Evolutionary conservation across 768 basidiomycete species (phyloP).

Genomic region (Hypholoma fasciculare): DNA sequence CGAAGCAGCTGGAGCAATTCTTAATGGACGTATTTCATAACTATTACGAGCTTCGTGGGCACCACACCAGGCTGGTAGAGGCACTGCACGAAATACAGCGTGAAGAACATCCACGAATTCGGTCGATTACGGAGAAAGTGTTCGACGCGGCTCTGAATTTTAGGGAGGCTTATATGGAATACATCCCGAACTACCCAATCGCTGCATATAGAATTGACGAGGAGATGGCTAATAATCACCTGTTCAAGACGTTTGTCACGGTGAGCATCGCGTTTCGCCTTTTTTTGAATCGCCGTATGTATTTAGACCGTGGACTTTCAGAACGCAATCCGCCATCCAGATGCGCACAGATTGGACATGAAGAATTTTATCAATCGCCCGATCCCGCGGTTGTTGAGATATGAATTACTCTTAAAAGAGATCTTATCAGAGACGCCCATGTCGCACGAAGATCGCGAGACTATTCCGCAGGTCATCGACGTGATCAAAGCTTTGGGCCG

Average conservation of each 20-base stretch:
- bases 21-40: slow-evolving; percentile 91
- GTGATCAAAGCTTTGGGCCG: slow-evolving; percentile 84
- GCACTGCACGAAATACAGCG: slow-evolving; percentile 83
- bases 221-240: slow-evolving; percentile 77
- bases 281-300: no score
- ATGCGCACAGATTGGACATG: slow-evolving; percentile 83
- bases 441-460: slow-evolving; percentile 75
- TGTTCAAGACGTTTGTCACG: slow-evolving; percentile 80
- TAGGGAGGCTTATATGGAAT: slow-evolving; percentile 90
- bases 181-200: slow-evolving; percentile 89
- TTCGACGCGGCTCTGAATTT: slow-evolving; percentile 91
- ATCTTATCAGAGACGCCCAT: slow-evolving; percentile 78
- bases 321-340: slow-evolving; percentile 56
- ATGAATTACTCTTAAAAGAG: slow-evolving; percentile 77
- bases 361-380: slow-evolving; percentile 92
- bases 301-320: background rate
- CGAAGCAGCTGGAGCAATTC: slow-evolving; percentile 71
- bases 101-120: slow-evolving; percentile 82
- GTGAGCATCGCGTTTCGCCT: slow-evolving; percentile 38
- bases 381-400: slow-evolving; percentile 84
- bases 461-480: slow-evolving; percentile 87
- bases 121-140: slow-evolving; percentile 81
- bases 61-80: slow-evolving; percentile 78
- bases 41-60: slow-evolving; percentile 68
- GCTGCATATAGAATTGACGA: slow-evolving; percentile 87